Base-by-base conservation (phyloP, 352 stramenopile species). In the Globisporangium rhizosaccharum region DNA sequence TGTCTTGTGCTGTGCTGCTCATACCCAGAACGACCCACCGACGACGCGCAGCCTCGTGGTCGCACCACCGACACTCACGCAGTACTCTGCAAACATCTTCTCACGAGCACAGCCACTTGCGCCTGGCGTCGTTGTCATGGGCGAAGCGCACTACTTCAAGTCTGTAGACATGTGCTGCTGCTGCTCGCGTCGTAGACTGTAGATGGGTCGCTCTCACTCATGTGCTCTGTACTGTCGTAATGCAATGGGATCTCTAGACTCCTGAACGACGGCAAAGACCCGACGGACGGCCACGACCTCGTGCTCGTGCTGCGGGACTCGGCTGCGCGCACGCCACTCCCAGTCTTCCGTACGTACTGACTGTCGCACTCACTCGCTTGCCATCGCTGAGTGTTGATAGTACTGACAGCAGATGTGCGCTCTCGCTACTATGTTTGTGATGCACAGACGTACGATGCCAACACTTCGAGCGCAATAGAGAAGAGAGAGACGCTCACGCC, bases 41-140 rank as follows among this genome's bases (percentile, higher is more conserved):
- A 89, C 82, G n/a, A 91, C 82, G 25, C 73, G 79, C 41, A 86
- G 70, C 26, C 75, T 70, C 51, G 72, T 65, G 37, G 51, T 74
- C 39, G 63, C 72, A 39, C 67, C 75, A 6, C 85, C 82, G 17
- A 82, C 77, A 45, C 62, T 95, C 28, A 93, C 85, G 42, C 85
- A 91, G 53, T 92, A 93, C 67, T 95, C 85, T 5, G 71, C 75
- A 26, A 95, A 95, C 60, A 75, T 88, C 23, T 87, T 80, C 47
- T 68, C 57, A 36, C 69, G 65, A 49, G 73, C 72, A n/a, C 76
- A 82, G 39, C 61, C 65, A n/a, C 51, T 89, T 0, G 39, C 45
- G 3, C 54, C 61, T 3, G 66, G 68, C 0, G 71, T 79, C n/a
- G 63, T 55, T n/a, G 59, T 75, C 15, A 75, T 76, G 66, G 69